Base-by-base conservation (phyloP, 2,329 filamentous ascomycete genomes). In the Pestalotiopsis sp. region DNA sequence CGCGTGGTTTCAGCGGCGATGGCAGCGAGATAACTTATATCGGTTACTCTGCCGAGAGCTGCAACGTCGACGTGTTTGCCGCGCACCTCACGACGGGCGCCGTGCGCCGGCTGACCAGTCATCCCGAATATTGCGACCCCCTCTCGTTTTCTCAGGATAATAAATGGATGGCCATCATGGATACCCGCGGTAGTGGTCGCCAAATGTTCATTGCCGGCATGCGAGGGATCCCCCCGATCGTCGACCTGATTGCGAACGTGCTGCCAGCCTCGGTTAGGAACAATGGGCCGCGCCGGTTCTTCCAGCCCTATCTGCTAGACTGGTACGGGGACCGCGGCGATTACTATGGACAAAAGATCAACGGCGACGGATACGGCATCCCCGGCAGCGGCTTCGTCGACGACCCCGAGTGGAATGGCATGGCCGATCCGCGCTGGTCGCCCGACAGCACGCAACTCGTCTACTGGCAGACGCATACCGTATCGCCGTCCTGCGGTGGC, bases 361-460 rank as follows among this genome's bases (percentile, higher is more conserved):
- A 85, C 60, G 79, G 78, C 1, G 74, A 79, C 25, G 62, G 38
- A 5, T 81, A 69, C 0, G 79, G 78, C 2, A 74, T 79, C 6
- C n/a, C 38, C 23, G 82, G 81, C 1, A 78, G 73, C 20, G 62
- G 62, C n/a, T 20, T 12, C 65, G 68, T 82, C n/a, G 81, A 82
- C 66, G 83, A 85, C 66, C 80, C 83, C 0, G 77, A 83, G 31
- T 86, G 84, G 84, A 86, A 86, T 70, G 84, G 76, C 3, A 73
- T 76, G 12, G 84, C 84, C 4, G 84, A 86, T 71, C 84, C 82
- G 2, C 75, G 73, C 1, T 83, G 77, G 59, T 82, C 80, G 2
- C 76, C 71, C 1, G 84, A 86, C 69, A 78, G 80, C 4, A 85
- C 82, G 0, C 71, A 75, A 1, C 79, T 86, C 45, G 80, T 79